Base-by-base conservation (phyloP, 257 asterid genomes). In the Ballota nigra region DNA sequence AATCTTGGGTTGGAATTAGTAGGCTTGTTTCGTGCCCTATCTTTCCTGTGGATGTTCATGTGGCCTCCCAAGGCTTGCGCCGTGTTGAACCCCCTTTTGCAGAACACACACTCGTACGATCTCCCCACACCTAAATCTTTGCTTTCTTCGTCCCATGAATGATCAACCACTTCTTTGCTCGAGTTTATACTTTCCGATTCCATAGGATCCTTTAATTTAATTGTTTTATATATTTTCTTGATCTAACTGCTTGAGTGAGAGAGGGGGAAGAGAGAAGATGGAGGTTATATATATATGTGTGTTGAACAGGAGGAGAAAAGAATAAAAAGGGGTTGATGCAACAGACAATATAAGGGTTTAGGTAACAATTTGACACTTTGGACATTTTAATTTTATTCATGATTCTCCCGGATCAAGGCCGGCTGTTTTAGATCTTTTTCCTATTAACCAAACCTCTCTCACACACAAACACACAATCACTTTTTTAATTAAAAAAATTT, bases 51-150 rank as follows among this genome's bases (percentile, higher is more conserved):
- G 69, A 90, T 90, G 34, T 90, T 90, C 97, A 90, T 90, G 79
- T 90, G 97, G 0, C 96, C 97, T 0, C 96, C 97, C 77, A 91
- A 81, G 29, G 97, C 97, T 72, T 91, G 97, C 0, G 97, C 97
- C 0, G 92, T 87, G 41, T 83, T 85, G 92, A 91, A 91, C 0
- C 97, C 97, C 78, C 96, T 73, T 79, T 86, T 84, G 85, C 96
- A 91, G 62, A 83, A 89, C 4, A 87, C 91, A 66, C 97, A 89
- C 82, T 87, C 96, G 41, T 91, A 91, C 1, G 77, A 84, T 23
- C 97, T 56, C 2, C 95, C 95, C 4, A 77, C 70, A n/a, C 90
- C 94, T 34, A 77, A 15, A 60, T 73, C 72, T 6, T 33, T 6
- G 9, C 6, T 9, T 26, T 26, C 29, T 1, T 26, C 29, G 3